Evolutionary conservation across 345 rosid species (phyloP).

Genomic region (Eucalyptus coolabah): DNA sequence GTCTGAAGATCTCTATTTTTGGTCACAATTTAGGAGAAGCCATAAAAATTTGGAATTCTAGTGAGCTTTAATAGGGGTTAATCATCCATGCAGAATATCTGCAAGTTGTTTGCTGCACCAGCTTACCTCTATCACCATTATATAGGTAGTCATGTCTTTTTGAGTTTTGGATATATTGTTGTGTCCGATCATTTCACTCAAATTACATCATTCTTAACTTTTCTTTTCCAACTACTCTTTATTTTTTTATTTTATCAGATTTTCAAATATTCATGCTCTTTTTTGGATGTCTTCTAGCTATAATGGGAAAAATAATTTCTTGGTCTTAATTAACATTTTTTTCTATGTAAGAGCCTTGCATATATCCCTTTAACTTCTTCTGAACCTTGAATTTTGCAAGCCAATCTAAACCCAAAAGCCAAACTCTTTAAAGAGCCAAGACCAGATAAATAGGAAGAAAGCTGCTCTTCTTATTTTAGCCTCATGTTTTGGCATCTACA

Average conservation of each 20-base stretch:
- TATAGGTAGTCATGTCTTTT: background rate
- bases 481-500: background rate
- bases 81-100: background rate
- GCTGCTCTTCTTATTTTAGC: background rate
- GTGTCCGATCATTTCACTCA: background rate
- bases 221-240: background rate
- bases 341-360: background rate
- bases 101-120: background rate
- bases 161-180: background rate
- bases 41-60: background rate
- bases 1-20: background rate
- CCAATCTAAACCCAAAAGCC: background rate
- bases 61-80: background rate
- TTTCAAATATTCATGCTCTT: background rate
- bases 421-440: background rate
- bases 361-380: background rate
- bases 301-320: background rate
- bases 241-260: background rate
- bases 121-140: background rate
- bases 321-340: background rate
- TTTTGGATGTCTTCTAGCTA: background rate
- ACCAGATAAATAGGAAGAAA: background rate
- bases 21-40: background rate
- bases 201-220: background rate
- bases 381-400: background rate